Evolutionary conservation across 768 basidiomycete genomes (phyloP), one percentile per base, ranked within the genome.

Genomic region (Cubamyces lactineus): DNA sequence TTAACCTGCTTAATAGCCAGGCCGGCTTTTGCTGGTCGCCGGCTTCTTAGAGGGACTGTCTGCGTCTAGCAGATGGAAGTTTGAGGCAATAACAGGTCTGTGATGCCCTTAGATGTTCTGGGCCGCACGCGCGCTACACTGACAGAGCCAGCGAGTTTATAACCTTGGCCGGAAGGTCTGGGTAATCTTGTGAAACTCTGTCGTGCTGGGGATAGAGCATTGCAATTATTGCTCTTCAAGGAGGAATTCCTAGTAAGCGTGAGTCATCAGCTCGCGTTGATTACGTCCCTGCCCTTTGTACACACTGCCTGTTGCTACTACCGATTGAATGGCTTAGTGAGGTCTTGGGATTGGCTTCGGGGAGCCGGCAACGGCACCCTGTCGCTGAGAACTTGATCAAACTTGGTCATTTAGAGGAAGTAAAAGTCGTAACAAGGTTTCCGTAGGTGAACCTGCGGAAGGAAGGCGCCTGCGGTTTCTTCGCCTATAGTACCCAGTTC

Each of bases 191-290:
- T 86, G 84, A 86, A 86, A 86, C 84, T 82, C 81, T 81, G 84
- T 86, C 84, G 83, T 87, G 85, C 83, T 86, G 86, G 87, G 87
- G 86, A 88, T 88, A 87, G 88, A 88, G 86, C 86, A 88, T 88
- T 89, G 87, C 85, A 88, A 89, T 88, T 90, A 88, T 89, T 85
- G 87, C 86, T 89, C 88, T 88, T 90, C 86, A 90, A 89, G 85
- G 84, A 88, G 87, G 88, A 89, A 89, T 89, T 82, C 86, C 86
- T 88, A 88, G 88, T 89, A 89, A 87, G 83, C 84, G 84, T 82
- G 84, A 87, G 86, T 90, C 86, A 89, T 88, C 86, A 89, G 86
- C 88, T 88, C 81, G 83, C 86, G 84, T 88, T 86, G 87, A 89
- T 88, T 89, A 89, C 84, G 87, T 88, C 87, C 87, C 88, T 89